Base-by-base conservation (phyloP, 2,329 filamentous ascomycete genomes). In the Penicillium expansum region DNA sequence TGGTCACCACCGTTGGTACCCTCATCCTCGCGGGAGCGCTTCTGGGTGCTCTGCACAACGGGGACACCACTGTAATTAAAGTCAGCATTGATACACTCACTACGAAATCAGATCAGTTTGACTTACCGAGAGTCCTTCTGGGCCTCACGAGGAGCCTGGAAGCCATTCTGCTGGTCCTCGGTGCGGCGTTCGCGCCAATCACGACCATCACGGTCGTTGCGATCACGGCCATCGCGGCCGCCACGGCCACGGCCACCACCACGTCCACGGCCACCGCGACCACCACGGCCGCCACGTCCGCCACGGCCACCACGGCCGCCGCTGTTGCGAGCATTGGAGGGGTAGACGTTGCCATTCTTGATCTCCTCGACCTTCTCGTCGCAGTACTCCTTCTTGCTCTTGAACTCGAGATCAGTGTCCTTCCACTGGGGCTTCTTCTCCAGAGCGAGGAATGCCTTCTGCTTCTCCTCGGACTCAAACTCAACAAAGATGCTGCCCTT, bases 401-500 rank as follows among this genome's bases (percentile, higher is more conserved):
- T 92, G 78, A 94, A 87, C 71, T 86, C 79, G 50, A 97, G 82
- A 33, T 91, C 86, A 64, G 90, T 82, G 50, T 83, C 92, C 74
- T 96, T 87, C 86, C 87, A 99, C 73, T 87, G 85, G 58, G 94
- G 94, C 74, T 89, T 87, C 20, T 90, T 87, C 53, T 96, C 89
- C 39, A 91, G 79, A 14, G 80, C 85, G 59, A 97, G 79, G 77
- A 99, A 99, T 57, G 86, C 86, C 73, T 92, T 83, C 68, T 90
- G 87, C 22, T 85, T 83, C 65, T 95, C 90, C 69, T 92, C 88
- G 48, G 85, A 84, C 60, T 85, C 82, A 74, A 97, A 99, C 76
- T 97, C 93, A 63, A 96, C 91, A 71, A 97, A 97, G 57, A 96
- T 91, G 65, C 91, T 96, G 66, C 93, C 92, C 83, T 99, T 99